Evolutionary conservation across 73 alveolate species (phyloP).

Genomic region (Tetrahymena borealis): DNA sequence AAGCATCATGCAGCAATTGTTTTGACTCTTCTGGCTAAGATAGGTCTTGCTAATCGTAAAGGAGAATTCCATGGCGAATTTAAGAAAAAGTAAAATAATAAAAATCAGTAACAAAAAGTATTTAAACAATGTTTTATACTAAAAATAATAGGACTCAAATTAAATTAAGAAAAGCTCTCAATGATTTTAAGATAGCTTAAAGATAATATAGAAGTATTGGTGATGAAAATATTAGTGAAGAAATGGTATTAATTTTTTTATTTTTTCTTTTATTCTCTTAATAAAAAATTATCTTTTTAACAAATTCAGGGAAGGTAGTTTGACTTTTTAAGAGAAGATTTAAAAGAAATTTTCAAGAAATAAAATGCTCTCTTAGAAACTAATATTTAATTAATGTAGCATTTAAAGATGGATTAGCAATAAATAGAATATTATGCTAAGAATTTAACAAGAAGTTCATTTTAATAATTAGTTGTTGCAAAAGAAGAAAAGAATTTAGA

Average conservation of each 20-base stretch:
- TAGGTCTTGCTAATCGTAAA: conserved; percentile 13
- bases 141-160: not conserved
- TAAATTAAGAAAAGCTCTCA: not conserved
- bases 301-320: not conserved
- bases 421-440: not conserved
- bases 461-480: not conserved
- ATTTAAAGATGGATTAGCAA: not conserved
- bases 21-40: conserved; percentile 15
- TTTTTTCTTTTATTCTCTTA: no score
- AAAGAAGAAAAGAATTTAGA: not conserved
- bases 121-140: not conserved
- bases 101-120: not conserved
- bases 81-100: not conserved
- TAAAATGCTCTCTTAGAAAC: not conserved
- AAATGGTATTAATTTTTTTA: not conserved
- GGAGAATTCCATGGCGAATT: not conserved
- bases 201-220: not conserved
- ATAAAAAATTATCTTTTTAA: no score
- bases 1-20: conserved; percentile 21
- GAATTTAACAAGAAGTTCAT: not conserved
- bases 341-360: not conserved
- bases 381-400: not conserved
- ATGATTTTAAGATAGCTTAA: not conserved
- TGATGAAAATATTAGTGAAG: not conserved
- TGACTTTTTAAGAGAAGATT: not conserved